Conservation (phyloP, 257 asterid genomes). For the Fraxinus pennsylvanica region DNA sequence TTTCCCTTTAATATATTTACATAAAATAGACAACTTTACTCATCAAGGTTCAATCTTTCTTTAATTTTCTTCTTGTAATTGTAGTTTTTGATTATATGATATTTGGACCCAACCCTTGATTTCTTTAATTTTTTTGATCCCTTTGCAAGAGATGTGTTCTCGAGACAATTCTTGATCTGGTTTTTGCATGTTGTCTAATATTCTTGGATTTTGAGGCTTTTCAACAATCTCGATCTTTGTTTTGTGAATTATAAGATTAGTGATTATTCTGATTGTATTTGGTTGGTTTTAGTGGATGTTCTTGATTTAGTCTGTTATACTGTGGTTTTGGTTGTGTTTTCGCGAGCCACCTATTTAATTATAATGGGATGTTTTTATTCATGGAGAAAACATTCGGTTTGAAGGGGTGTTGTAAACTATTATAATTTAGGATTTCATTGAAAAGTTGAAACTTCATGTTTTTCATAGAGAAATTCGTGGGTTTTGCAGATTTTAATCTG, state of each 20-base stretch:
- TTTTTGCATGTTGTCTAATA: conserved; percentile 28
- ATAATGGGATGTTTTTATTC: conserved; percentile 13
- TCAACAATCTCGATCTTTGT: conserved; percentile 2
- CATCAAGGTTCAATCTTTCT: no score
- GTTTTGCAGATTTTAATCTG: neutral
- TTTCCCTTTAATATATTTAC: no score
- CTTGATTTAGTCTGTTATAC: neutral
- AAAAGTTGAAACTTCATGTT: conserved; percentile 1
- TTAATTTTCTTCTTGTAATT: no score
- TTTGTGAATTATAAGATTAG: neutral
- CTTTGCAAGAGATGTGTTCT: conserved; percentile 37
- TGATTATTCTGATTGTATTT: conserved; percentile 9
- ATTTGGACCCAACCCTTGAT: conserved; percentile 13
- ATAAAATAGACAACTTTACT: no score
- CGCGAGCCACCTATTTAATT: neutral
- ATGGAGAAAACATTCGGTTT: conserved; percentile 3
- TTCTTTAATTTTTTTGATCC: conserved; percentile 11
- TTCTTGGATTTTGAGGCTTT: conserved; percentile 3
- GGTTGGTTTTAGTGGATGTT: neutral
- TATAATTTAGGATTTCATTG: neutral
- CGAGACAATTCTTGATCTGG: conserved; percentile 41
- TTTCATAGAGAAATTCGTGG: neutral
- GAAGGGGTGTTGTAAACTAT: conserved; percentile 10
- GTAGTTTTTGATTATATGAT: no score
- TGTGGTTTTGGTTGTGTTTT: neutral